Conservation (phyloP, 495 filamentous ascomycete genomes). For the Podospora sp. region DNA sequence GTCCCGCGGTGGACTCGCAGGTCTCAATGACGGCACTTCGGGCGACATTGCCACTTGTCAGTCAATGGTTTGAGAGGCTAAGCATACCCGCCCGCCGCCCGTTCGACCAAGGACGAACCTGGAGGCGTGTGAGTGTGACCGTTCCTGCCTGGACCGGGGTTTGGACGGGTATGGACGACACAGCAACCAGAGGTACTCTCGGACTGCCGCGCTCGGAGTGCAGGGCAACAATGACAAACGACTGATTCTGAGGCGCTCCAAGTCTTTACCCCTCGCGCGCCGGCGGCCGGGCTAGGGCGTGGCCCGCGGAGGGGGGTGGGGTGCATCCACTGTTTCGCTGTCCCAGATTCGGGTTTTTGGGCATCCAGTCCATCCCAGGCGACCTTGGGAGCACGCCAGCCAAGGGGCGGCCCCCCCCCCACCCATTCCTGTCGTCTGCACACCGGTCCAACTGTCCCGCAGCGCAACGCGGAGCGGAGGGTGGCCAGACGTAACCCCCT, state of each 20-base stretch:
- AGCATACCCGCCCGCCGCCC: slow-evolving; percentile 37
- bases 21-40: slow-evolving; percentile 39
- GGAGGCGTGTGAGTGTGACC: slow-evolving; percentile 29
- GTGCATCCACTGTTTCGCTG: background rate
- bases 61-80: slow-evolving; percentile 42
- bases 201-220: slow-evolving; percentile 26
- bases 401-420: background rate
- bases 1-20: slow-evolving; percentile 26
- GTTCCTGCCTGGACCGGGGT: slow-evolving; percentile 28
- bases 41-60: slow-evolving; percentile 47
- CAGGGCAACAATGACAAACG: slow-evolving; percentile 2
- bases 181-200: slow-evolving; percentile 16
- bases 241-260: slow-evolving; percentile 16
- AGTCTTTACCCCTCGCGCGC: slow-evolving; percentile 5
- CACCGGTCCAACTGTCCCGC: slow-evolving; percentile 32
- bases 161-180: slow-evolving; percentile 5
- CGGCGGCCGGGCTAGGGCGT: background rate
- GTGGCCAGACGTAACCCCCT: slow-evolving; percentile 15
- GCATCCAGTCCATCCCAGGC: slow-evolving; percentile 13
- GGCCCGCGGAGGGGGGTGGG: background rate
- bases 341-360: slow-evolving; percentile 22
- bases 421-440: slow-evolving; percentile 22
- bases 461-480: slow-evolving; percentile 17
- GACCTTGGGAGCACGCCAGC: background rate
- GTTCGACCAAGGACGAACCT: slow-evolving; percentile 28